Conservation (phyloP, 2,329 filamentous ascomycete genomes). For the Myriosclerotinia duriaeana region DNA sequence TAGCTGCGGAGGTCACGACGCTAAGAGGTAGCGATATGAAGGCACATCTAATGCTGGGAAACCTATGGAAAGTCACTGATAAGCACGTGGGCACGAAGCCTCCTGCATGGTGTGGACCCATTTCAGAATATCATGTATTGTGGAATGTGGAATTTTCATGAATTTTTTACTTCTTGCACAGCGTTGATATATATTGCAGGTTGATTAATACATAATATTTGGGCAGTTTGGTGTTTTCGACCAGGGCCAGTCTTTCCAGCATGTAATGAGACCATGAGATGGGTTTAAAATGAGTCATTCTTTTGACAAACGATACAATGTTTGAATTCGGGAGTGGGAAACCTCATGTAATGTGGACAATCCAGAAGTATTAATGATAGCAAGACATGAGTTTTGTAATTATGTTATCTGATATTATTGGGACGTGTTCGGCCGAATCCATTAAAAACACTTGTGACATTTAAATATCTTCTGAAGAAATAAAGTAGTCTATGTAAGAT, state of each 20-base stretch:
- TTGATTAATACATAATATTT: background rate
- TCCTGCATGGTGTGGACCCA: background rate
- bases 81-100: constrained; percentile 4
- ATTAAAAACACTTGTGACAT: background rate
- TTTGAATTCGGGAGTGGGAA: background rate
- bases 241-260: background rate
- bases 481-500: no score
- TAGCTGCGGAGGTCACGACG: constrained; percentile 4
- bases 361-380: background rate
- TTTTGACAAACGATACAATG: background rate
- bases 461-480: no score
- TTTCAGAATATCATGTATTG: background rate
- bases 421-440: background rate
- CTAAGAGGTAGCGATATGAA: constrained; percentile 12
- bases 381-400: background rate
- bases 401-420: background rate
- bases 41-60: constrained; percentile 1
- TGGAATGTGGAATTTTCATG: constrained; percentile 18
- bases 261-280: background rate
- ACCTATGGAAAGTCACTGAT: constrained; percentile 9
- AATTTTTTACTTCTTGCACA: background rate
- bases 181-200: background rate
- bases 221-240: background rate
- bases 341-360: background rate
- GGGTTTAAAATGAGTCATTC: background rate